Percentiles rank a stretch among this genome's conserved stretches.
Conservation (phyloP, 345 rosid genomes). For the Hevea brasiliensis region DNA sequence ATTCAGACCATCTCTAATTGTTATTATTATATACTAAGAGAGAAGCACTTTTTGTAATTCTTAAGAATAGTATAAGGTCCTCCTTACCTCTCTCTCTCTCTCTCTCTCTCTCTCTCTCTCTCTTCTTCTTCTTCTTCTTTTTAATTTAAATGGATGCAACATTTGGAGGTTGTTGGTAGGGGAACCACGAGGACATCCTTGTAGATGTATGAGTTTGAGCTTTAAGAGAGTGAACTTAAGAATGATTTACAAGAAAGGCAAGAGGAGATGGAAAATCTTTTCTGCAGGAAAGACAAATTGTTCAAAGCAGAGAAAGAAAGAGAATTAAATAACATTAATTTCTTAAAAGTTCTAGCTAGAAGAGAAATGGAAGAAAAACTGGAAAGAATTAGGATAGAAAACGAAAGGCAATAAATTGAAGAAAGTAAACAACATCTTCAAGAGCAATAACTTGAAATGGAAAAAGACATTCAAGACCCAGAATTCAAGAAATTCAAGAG, state of each 20-base stretch:
- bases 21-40: too few relatives aligned
- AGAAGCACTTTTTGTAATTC: too few relatives aligned
- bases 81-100: too few relatives aligned
- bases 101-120: too few relatives aligned
- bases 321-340: slow-evolving; percentile 65
- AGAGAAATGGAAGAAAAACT: slow-evolving; percentile 84
- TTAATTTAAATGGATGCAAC: too few relatives aligned
- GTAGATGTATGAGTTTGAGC: slow-evolving; percentile 70
- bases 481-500: too few relatives aligned
- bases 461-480: slow-evolving; percentile 77
- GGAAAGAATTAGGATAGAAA: slow-evolving; percentile 61
- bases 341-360: slow-evolving; percentile 73
- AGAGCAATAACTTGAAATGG: slow-evolving; percentile 79
- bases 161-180: too few relatives aligned
- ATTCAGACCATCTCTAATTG: too few relatives aligned
- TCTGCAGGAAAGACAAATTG: slow-evolving; percentile 51
- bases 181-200: too few relatives aligned
- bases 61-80: too few relatives aligned
- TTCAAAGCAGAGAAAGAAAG: slow-evolving; percentile 87
- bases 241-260: slow-evolving; percentile 52
- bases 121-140: too few relatives aligned
- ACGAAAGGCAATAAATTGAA: slow-evolving; percentile 61
- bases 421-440: slow-evolving; percentile 69
- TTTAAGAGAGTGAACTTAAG: slow-evolving; percentile 67
- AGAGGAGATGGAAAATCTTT: slow-evolving; percentile 65